Evolutionary conservation across 495 filamentous ascomycete species (phyloP), one percentile per base, ranked within the genome.

Genomic region (Pseudomonodictys pantanalensis): DNA sequence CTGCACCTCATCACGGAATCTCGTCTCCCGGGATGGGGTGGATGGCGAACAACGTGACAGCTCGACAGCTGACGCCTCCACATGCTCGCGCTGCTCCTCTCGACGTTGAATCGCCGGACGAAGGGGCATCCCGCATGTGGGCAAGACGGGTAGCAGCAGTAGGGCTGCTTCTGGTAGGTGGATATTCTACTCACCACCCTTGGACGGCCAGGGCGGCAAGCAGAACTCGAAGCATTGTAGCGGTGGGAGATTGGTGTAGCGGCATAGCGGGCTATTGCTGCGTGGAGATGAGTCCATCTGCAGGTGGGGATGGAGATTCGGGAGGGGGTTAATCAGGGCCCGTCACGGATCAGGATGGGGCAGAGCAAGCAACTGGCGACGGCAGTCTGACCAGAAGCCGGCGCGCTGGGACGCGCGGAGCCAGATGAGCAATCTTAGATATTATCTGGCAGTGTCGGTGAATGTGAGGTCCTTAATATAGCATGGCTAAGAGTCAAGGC

Each of bases 401-500:
- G 22, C 26, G 25, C 47, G 47, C 15, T 26, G 47, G 47, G 32
- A 32, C 47, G 26, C 8, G 15, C 2, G 26, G 47, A 28, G 47
- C 18, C 24, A 26, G 10, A 7, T 32, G 23, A 12, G 47, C 26
- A 51, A 32, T 51, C 47, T 51, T 41, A 41, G 38, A 41, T 41
- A 15, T 15, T 15, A 41, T 3, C 15, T 41, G 20, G 38, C 38
- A 18, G 15, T 18, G 38, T 18, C 38, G 38, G 20, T 18, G 38
- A 41, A 41, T 18, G 47, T 51, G 47, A 22, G 47, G 26, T 51
- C 47, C 47, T 51, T 51, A 51, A 51, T 51, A 32, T 51, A 51
- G 47, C 3, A 51, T 32, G 11, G 47, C 5, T 24, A 18, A 45
- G 6, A 24, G 42, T 24, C 20, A 20, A 24, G 42, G 42, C 42